Percentiles rank a stretch among this genome's conserved stretches.
These are phyloP conservation scores for Cercospora berteroae DNA, from an alignment of 2,329 filamentous ascomycete species.

Conservation along the genomic window DNA sequence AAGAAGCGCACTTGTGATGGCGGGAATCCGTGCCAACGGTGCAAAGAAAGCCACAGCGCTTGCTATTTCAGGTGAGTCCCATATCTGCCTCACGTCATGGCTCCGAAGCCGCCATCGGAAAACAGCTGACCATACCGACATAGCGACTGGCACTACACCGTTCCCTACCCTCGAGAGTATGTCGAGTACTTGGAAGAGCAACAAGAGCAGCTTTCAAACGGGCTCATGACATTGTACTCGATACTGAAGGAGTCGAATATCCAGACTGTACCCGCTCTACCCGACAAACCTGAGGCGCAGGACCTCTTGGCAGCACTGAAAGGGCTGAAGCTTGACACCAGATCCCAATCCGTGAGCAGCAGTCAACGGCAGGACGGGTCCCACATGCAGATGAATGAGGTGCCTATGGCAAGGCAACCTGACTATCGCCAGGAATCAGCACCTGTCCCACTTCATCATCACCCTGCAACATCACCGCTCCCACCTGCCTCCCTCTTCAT, in stretches of 20 bases:
- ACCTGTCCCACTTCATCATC: slow-evolving; percentile 9
- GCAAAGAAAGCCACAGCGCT: slow-evolving; percentile 26
- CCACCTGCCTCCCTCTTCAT: slow-evolving; percentile 11
- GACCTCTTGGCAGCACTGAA: slow-evolving; percentile 21
- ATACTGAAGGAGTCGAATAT: slow-evolving; percentile 26
- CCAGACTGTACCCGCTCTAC: slow-evolving; percentile 21
- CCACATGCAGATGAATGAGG: slow-evolving; percentile 7
- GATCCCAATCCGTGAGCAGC: neutral
- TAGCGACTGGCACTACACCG: slow-evolving; percentile 27
- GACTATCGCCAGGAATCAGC: slow-evolving; percentile 1
- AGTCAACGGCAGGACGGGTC: neutral
- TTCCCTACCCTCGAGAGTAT: slow-evolving; percentile 26
- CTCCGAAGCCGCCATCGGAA: neutral
- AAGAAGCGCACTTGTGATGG: slow-evolving; percentile 28
- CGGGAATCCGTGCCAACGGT: slow-evolving; percentile 23
- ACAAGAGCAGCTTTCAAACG: slow-evolving; percentile 24
- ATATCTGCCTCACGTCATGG: neutral
- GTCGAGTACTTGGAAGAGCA: slow-evolving; percentile 27
- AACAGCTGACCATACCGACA: neutral
- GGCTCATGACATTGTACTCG: slow-evolving; percentile 23
- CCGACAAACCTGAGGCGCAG: slow-evolving; percentile 24
- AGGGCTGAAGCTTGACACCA: slow-evolving; percentile 14
- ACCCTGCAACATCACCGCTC: slow-evolving; percentile 12
- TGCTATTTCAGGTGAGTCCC: slow-evolving; percentile 27
- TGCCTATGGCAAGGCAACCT: neutral